Evolutionary conservation across 148 eudicot species (phyloP).

Genomic region (Camellia granthamiana): DNA sequence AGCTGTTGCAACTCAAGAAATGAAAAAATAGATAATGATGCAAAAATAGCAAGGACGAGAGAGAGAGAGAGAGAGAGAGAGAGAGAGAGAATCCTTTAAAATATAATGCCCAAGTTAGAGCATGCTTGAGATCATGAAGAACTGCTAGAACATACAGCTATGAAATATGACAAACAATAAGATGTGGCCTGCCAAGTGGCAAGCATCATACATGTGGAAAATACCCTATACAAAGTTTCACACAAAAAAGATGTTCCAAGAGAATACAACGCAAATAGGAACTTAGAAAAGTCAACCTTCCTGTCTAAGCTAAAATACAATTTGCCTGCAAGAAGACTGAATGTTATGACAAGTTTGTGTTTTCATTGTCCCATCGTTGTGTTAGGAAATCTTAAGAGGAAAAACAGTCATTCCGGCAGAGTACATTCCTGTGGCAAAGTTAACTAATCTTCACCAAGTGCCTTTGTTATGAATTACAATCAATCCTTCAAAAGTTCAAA

Average conservation of each 20-base stretch:
- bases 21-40: neutral
- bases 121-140: neutral
- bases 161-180: neutral
- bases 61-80: neutral
- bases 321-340: too few relatives aligned
- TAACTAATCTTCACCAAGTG: too few relatives aligned
- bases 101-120: neutral
- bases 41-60: neutral
- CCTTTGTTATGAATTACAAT: too few relatives aligned
- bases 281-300: neutral
- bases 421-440: too few relatives aligned
- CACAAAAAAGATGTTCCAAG: neutral
- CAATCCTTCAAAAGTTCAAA: too few relatives aligned
- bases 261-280: neutral
- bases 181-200: neutral
- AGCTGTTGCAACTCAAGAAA: conserved; percentile 1
- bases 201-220: neutral
- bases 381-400: too few relatives aligned
- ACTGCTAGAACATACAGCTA: neutral
- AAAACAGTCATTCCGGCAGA: too few relatives aligned
- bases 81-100: neutral
- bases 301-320: too few relatives aligned
- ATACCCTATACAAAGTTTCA: neutral
- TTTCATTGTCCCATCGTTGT: too few relatives aligned
- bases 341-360: too few relatives aligned